Base-by-base conservation (phyloP, 441 rosid genomes). In the Adansonia grandidieri region DNA sequence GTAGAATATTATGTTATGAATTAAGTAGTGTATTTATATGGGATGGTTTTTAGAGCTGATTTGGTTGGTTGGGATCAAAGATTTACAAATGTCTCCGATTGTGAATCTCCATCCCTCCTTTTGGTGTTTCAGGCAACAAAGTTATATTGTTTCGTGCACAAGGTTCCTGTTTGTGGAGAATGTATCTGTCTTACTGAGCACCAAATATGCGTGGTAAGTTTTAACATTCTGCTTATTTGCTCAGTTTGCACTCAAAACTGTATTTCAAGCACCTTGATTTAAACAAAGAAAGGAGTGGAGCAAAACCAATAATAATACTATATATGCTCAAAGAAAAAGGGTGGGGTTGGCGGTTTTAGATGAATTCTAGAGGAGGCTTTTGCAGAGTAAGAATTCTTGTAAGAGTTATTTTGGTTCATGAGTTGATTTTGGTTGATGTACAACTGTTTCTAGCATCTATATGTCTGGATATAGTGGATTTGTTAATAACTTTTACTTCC, bases 81-180 rank as follows among this genome's bases (percentile, higher is more conserved):
- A 48, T 22, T 67, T 72, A n/a, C 71, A 73, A 58, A 44, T 71
- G 32, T 70, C 19, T 48, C 45, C 5, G 9, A 32, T 32, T 54
- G 3, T 37, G 7, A 66, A 32, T 11, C 5, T 44, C 45, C 50
- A 2, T 44, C 4, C 3, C 63, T 54, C 2, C 63, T 57, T 72
- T 67, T 57, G 64, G 13, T 80, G 74, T 84, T 84, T 48, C 91
- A 94, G 99, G 98, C 99, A 77, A 94, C 99, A 6, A 97, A 94
- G 86, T 78, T 97, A 40, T 97, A 97, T 84, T 97, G 99, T 85
- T 97, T 93, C 66, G 99, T 97, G 81, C 99, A 97, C 89, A 97
- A 97, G 87, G 97, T 92, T 76, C 98, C 99, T 51, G 98, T 97
- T 77, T 97, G 19, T 80, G 37, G 99, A 51, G 99, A 97, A 84